These are phyloP conservation scores for Hericium erinaceus DNA, from an alignment of 768 basidiomycete genomes.

Conservation along the genomic window DNA sequence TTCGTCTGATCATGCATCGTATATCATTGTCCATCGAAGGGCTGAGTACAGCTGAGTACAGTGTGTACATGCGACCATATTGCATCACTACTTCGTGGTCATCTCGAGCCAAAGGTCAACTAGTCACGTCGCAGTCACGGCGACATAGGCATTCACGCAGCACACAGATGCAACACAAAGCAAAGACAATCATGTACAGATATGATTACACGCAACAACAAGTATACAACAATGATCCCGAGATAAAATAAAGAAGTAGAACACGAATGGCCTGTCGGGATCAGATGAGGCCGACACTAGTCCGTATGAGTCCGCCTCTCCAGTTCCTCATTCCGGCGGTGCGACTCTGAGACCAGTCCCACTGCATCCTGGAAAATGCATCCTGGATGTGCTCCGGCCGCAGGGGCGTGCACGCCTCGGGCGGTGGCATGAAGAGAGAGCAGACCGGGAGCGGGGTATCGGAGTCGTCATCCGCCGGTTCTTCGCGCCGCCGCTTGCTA, in stretches of 20 bases:
- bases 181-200: too few relatives aligned
- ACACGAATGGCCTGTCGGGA: slow-evolving; percentile 8
- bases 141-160: too few relatives aligned
- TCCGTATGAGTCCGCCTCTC: slow-evolving; percentile 76
- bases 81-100: too few relatives aligned
- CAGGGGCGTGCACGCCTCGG: slow-evolving; percentile 70
- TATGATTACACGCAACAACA: slow-evolving; percentile 3
- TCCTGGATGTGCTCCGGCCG: slow-evolving; percentile 84
- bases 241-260: background rate
- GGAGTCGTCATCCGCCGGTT: slow-evolving; percentile 43
- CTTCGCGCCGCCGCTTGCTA: slow-evolving; percentile 45
- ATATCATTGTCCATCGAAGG: too few relatives aligned
- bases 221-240: slow-evolving; percentile 2
- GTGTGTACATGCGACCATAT: too few relatives aligned
- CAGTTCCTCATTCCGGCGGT: slow-evolving; percentile 86
- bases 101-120: too few relatives aligned
- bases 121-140: too few relatives aligned
- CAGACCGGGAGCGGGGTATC: slow-evolving; percentile 61
- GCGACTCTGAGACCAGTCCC: slow-evolving; percentile 71
- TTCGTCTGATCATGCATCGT: too few relatives aligned
- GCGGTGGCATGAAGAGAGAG: slow-evolving; percentile 72
- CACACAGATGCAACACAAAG: too few relatives aligned
- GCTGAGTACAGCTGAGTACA: too few relatives aligned
- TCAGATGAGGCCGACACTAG: slow-evolving; percentile 71
- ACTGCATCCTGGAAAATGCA: slow-evolving; percentile 85